Evolutionary conservation across 176 grass and related monocot genomes (phyloP), one percentile per base, ranked within the genome.

Genomic region (Paspalum vaginatum): DNA sequence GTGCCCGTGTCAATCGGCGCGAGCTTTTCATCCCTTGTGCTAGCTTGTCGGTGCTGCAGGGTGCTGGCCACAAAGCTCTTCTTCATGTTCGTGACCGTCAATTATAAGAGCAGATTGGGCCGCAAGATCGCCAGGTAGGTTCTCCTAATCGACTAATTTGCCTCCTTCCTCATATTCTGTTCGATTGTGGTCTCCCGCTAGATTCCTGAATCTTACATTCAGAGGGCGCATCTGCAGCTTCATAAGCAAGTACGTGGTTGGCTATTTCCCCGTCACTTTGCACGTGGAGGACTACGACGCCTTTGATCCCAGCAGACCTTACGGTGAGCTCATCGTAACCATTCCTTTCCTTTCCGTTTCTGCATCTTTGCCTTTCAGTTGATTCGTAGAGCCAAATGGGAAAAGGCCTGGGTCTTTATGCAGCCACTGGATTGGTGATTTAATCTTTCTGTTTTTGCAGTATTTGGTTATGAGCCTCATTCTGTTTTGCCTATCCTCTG

Each of bases 391-490:
- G 12, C 22, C 25, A 60, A 8, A 43, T 43, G 8, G 45, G 10
- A 67, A 75, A 59, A 61, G 49, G 38, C 44, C 24, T 11, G 42
- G 12, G 18, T 40, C 32, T 59, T 45, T 65, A 62, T 14, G 18
- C 16, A 17, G 17, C 60, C 48, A 6, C 9, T 68, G 55, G 56
- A 14, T 24, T 61, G 20, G 0, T 49, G 26, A 79, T 74, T 50
- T 80, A 8, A 18, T 1, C 54, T 2, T 49, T 25, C 11, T 78
- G 38, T 41, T 25, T 63, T 91, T 72, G n/a, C 74, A 98, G 96
- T 98, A 75, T 91, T 98, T 69, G 92, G 92, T 50, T 98, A 84
- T 51, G 96, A 98, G 76, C 96, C 92, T 4, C 96, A 98, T 68
- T 98, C 88, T 18, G 92, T 98, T 68, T 11, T 98, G 41, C 96